These are phyloP conservation scores for Trifolium pratense DNA, from an alignment of 306 rosid species.

Conservation along the genomic window DNA sequence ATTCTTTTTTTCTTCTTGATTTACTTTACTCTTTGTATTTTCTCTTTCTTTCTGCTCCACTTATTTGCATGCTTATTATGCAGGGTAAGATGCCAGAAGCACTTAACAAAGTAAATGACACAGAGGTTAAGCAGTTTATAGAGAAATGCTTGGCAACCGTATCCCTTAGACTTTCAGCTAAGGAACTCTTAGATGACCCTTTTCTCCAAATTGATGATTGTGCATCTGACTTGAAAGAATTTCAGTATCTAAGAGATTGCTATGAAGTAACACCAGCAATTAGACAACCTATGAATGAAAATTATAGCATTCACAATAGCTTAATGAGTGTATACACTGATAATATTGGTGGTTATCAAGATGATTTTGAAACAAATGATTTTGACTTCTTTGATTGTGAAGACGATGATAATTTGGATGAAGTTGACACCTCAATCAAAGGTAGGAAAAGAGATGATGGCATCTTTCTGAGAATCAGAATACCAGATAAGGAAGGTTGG, in stretches of 20 bases:
- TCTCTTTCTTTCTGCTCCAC: not conserved
- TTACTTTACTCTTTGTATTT: constrained; percentile 16
- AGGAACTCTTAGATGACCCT: constrained; percentile 82
- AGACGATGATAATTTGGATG: constrained; percentile 67
- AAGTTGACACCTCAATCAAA: constrained; percentile 69
- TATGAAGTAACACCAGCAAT: constrained; percentile 60
- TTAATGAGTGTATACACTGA: constrained; percentile 54
- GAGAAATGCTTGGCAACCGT: constrained; percentile 90
- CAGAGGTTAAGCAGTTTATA: constrained; percentile 73
- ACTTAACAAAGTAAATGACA: constrained; percentile 73
- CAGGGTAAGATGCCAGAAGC: constrained; percentile 91
- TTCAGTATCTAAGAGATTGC: constrained; percentile 54
- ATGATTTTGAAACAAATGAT: constrained; percentile 54
- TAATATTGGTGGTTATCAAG: constrained; percentile 56
- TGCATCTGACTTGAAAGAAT: constrained; percentile 55
- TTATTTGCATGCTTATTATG: constrained; percentile 36
- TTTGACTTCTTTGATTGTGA: constrained; percentile 75
- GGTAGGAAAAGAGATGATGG: constrained; percentile 80
- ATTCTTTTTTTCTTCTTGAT: not conserved
- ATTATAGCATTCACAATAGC: constrained; percentile 42
- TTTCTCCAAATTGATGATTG: constrained; percentile 80
- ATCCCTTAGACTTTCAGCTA: constrained; percentile 80
- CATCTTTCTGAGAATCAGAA: constrained; percentile 88
- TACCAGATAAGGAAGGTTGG: constrained; percentile 88
- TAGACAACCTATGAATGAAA: constrained; percentile 59